Percentiles rank a stretch among this genome's conserved stretches.
Conservation (phyloP, 83 land plant species). For the Thuja plicata region DNA sequence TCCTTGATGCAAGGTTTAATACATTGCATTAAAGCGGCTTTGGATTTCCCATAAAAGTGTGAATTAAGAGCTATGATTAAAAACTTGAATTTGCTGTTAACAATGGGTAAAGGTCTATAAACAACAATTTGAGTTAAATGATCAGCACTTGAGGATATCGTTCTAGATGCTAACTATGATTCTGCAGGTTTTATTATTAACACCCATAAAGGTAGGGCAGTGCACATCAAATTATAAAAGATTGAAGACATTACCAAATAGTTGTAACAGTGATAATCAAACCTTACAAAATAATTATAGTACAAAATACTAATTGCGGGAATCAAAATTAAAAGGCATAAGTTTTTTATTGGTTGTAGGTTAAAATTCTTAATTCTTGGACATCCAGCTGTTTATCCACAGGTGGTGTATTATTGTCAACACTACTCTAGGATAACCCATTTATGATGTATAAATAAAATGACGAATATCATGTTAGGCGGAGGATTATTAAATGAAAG, state of each 20-base stretch:
- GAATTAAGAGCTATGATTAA: background rate
- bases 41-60: background rate
- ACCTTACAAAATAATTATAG: no score
- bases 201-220: background rate
- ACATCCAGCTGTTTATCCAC: no score
- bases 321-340: no score
- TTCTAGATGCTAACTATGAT: background rate
- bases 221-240: background rate
- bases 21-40: background rate
- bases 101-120: background rate
- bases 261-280: background rate
- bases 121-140: background rate
- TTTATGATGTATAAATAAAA: no score
- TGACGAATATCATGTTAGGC: no score
- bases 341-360: no score
- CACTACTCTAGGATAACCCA: no score
- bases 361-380: no score
- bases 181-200: background rate
- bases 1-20: background rate
- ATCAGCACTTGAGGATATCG: background rate
- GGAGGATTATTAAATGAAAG: no score
- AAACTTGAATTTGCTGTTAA: background rate
- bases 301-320: no score
- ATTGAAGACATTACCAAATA: background rate
- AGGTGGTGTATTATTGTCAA: no score